Evolutionary conservation across 2,329 filamentous ascomycete species (phyloP).

Genomic region (Rosellinia necatrix): DNA sequence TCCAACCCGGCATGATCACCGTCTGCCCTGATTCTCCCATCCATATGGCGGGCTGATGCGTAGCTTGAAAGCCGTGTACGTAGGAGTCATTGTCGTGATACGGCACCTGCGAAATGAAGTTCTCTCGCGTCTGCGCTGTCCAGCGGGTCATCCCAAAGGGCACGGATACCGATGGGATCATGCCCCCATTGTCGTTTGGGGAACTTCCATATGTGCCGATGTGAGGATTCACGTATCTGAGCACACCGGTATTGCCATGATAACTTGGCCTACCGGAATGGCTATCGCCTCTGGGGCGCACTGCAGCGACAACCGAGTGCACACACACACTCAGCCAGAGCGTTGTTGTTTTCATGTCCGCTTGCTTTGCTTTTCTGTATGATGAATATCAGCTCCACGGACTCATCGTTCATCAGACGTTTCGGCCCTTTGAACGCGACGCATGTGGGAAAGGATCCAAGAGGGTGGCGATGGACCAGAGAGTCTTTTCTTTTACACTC

Average conservation of each 20-base stretch:
- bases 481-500: background rate
- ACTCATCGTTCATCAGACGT: background rate
- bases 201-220: slow-evolving; percentile 41
- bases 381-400: background rate
- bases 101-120: slow-evolving; percentile 54
- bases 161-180: slow-evolving; percentile 45
- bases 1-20: slow-evolving; percentile 47
- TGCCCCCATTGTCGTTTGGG: slow-evolving; percentile 43
- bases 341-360: slow-evolving; percentile 14
- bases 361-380: background rate
- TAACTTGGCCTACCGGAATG: slow-evolving; percentile 25
- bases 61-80: slow-evolving; percentile 55
- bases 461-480: background rate
- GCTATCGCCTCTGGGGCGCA: background rate
- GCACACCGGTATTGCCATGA: slow-evolving; percentile 39
- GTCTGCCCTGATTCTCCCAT: slow-evolving; percentile 55
- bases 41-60: slow-evolving; percentile 57
- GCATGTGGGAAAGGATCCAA: background rate
- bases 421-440: background rate
- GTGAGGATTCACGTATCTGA: slow-evolving; percentile 42
- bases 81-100: slow-evolving; percentile 50
- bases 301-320: background rate
- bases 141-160: slow-evolving; percentile 57
- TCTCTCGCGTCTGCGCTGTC: slow-evolving; percentile 54
- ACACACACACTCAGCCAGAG: slow-evolving; percentile 13